phyloP scores from a whole-genome alignment of 768 basidiomycete genomes.

The Tephrocybe sp. region DNA sequence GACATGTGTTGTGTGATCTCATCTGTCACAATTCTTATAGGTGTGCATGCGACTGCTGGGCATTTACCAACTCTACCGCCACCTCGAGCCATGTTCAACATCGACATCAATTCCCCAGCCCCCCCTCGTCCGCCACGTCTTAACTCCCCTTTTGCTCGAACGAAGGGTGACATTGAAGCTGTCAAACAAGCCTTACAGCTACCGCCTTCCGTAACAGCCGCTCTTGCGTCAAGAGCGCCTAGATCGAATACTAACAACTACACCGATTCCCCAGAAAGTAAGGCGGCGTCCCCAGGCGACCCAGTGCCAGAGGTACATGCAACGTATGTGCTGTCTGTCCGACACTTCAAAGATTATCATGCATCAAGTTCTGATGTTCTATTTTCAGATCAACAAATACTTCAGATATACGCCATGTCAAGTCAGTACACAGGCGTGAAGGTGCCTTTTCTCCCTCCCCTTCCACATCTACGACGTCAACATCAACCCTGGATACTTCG shows the following conservation, averaged over 20 bases:
- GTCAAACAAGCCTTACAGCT: conserved; percentile 62
- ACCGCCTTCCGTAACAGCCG: conserved; percentile 52
- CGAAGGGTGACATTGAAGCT: conserved; percentile 50
- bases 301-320: conserved; percentile 7
- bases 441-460: conserved; percentile 61
- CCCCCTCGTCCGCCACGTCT: conserved; percentile 67
- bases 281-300: not conserved
- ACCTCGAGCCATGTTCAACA: conserved; percentile 54
- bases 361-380: conserved; percentile 9
- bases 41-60: conserved; percentile 68
- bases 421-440: conserved; percentile 51
- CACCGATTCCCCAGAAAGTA: conserved; percentile 8
- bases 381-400: conserved; percentile 11
- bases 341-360: not conserved
- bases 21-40: conserved; percentile 22
- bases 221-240: conserved; percentile 30
- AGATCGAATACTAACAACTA: conserved; percentile 6
- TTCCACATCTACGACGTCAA: conserved; percentile 20
- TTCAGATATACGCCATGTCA: conserved; percentile 18
- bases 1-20: conserved; percentile 9
- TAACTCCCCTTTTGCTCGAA: conserved; percentile 50
- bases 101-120: conserved; percentile 42
- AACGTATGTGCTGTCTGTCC: conserved; percentile 14
- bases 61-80: conserved; percentile 62
- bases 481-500: conserved; percentile 10